Percentiles rank a stretch among this genome's conserved stretches.
Conservation (phyloP, 1,284 basidiomycete genomes). For the Leccinum subspadiceum region DNA sequence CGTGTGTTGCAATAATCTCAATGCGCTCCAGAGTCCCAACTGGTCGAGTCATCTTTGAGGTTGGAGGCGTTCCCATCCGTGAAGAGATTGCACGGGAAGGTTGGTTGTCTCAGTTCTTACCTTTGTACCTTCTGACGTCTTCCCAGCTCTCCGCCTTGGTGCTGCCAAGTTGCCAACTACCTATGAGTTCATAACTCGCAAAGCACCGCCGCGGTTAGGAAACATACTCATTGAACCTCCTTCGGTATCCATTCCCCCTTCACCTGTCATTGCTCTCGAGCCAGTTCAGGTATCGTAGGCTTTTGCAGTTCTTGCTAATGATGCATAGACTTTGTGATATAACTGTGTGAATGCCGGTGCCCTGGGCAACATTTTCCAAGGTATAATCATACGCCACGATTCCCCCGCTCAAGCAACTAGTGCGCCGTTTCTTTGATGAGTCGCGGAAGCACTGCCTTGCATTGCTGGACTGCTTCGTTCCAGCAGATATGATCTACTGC, state of each 20-base stretch:
- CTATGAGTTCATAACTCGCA: slow-evolving; percentile 84
- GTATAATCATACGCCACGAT: background rate
- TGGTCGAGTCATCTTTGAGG: slow-evolving; percentile 94
- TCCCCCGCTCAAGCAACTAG: background rate
- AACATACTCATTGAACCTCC: slow-evolving; percentile 53
- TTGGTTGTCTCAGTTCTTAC: slow-evolving; percentile 29
- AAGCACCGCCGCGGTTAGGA: slow-evolving; percentile 79
- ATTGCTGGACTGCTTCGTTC: too few species aligned
- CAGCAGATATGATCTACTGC: too few species aligned
- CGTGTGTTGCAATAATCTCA: background rate
- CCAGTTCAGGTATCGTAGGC: slow-evolving; percentile 6
- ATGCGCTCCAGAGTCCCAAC: slow-evolving; percentile 66
- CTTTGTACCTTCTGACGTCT: slow-evolving; percentile 2
- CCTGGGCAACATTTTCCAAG: background rate
- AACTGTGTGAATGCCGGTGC: background rate
- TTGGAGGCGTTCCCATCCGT: slow-evolving; percentile 88
- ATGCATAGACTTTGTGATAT: slow-evolving; percentile 7
- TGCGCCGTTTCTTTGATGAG: background rate
- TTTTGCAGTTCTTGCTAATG: background rate
- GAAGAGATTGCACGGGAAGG: slow-evolving; percentile 93
- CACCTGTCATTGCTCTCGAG: slow-evolving; percentile 19
- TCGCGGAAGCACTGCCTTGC: background rate
- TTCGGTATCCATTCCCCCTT: slow-evolving; percentile 11
- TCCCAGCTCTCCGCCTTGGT: slow-evolving; percentile 81
- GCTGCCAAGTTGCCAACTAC: slow-evolving; percentile 86